phyloP scores from a whole-genome alignment of 306 rosid species.

The Glycine tomentella region DNA sequence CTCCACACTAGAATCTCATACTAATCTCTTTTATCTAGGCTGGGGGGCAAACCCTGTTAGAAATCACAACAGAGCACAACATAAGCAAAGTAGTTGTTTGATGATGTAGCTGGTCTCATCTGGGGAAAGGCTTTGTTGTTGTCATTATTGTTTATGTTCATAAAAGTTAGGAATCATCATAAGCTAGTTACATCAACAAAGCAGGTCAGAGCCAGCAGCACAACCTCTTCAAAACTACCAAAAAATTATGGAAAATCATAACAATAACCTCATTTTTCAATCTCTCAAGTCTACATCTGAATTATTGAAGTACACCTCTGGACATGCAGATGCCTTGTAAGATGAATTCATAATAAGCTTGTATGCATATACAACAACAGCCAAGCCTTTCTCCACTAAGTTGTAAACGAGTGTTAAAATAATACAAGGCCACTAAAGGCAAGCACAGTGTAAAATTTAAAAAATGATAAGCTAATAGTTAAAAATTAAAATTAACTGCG shows the following conservation, averaged over 20 bases:
- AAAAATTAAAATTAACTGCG: not conserved
- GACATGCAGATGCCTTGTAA: not conserved
- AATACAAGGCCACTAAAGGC: constrained; percentile 4
- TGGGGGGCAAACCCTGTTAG: not conserved
- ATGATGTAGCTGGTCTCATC: not conserved
- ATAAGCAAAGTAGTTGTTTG: not conserved
- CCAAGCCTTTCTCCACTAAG: no score
- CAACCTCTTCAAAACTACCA: constrained; percentile 15
- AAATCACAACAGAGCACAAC: not conserved
- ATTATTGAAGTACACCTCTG: constrained; percentile 22
- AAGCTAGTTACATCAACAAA: constrained; percentile 17
- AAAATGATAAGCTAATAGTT: not conserved
- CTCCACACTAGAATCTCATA: not conserved
- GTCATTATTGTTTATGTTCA: not conserved
- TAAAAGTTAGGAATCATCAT: not conserved
- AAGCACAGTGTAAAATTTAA: constrained; percentile 8
- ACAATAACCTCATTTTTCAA: constrained; percentile 12
- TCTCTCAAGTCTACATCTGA: not conserved
- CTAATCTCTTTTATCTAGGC: not conserved
- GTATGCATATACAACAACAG: no score
- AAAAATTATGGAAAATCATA: constrained; percentile 27
- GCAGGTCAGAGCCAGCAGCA: constrained; percentile 1
- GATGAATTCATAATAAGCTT: constrained; percentile 35
- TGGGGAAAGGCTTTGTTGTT: not conserved
- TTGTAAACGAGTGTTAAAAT: not conserved